Base-by-base conservation (phyloP, 345 rosid species). In the Dimocarpus longan region DNA sequence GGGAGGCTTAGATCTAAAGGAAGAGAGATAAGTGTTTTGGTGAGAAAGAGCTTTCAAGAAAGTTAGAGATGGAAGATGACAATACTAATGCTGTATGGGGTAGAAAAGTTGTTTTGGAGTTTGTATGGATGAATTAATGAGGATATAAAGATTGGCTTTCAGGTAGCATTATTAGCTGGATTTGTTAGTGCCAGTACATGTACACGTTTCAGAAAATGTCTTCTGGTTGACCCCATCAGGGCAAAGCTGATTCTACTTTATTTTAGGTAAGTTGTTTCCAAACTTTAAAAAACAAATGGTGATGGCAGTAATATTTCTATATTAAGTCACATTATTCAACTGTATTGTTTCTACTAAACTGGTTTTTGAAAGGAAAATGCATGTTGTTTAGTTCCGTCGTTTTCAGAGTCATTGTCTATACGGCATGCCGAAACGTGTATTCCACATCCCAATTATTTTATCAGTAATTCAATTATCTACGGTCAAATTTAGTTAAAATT, bases 31-130 rank as follows among this genome's bases (percentile, higher is more conserved):
- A 19, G n/a, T 13, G 43, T 26, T 74, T 63, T 70, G 91, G 89
- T 89, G 84, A 74, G 76, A 74, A 54, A 71, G 86, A 88, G 93
- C 95, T 92, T 85, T 87, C 93, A 77, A n/a, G 71, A 68, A 82
- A 81, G 91, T 77, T 87, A 83, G 77, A 82, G 72, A 71, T 70
- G 86, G 82, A 77, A 81, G 84, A 73, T 76, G 81, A 76, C 75
- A 78, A 26, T 63, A 82, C 82, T 76, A 82, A 83, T 80, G 76
- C 24, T 80, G 79, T 1, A 57, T 57, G 9, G 10, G 22, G 63
- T 57, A 57, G 28, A 60, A 60, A 60, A 60, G 28, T 19, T 56
- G 67, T 19, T 65, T 65, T 65, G 40, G 68, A 32, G 68, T 65
- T 65, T 64, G 68, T 64, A n/a, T 26, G 37, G 4, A 2, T 46